phyloP scores from a whole-genome alignment of 1,284 basidiomycete species.

The Retiboletus fuscus region DNA sequence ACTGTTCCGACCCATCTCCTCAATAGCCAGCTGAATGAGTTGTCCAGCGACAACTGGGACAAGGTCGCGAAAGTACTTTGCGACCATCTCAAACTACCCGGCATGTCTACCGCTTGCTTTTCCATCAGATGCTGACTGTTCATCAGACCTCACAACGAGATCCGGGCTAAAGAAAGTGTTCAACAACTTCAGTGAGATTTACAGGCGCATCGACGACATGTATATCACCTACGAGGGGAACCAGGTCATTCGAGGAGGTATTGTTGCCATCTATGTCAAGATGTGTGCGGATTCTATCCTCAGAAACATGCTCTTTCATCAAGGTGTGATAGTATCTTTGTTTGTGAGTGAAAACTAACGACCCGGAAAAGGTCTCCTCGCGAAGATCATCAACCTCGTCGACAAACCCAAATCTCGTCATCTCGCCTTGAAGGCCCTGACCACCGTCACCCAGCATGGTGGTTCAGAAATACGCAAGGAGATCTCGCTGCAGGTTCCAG shows the following conservation, averaged over 20 bases:
- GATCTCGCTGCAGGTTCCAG: conserved; percentile 58
- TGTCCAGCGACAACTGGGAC: conserved; percentile 56
- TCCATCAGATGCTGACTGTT: background rate
- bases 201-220: conserved; percentile 57
- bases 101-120: conserved; percentile 45
- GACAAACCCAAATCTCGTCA: conserved; percentile 58
- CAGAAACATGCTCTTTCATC: conserved; percentile 64
- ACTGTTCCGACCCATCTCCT: conserved; percentile 15
- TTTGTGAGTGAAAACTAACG: background rate
- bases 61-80: conserved; percentile 60
- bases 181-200: conserved; percentile 62
- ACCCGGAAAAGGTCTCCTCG: conserved; percentile 57
- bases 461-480: conserved; percentile 59
- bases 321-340: conserved; percentile 51
- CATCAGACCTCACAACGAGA: conserved; percentile 62
- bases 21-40: conserved; percentile 36
- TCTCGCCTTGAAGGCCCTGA: conserved; percentile 64
- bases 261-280: conserved; percentile 69
- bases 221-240: conserved; percentile 53
- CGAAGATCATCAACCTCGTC: conserved; percentile 65
- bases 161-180: conserved; percentile 71
- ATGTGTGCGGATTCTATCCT: conserved; percentile 69
- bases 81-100: conserved; percentile 62
- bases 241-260: conserved; percentile 60
- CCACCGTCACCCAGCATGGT: conserved; percentile 69